These are phyloP conservation scores for Collybia sp. DNA, from an alignment of 768 basidiomycete genomes.

Conservation along the genomic window DNA sequence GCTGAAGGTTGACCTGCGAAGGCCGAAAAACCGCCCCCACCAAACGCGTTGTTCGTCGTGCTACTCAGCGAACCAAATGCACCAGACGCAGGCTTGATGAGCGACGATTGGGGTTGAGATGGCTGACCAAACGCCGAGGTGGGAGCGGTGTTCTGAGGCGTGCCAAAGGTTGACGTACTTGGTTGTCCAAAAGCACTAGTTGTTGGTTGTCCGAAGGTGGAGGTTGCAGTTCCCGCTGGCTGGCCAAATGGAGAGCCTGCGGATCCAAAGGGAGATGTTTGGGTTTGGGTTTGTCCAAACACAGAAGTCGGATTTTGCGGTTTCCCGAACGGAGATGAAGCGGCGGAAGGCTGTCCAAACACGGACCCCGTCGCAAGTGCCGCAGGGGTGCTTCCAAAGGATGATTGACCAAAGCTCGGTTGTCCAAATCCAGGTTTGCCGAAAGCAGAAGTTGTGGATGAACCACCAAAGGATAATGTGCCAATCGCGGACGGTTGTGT, in stretches of 20 bases:
- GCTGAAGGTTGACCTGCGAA: conserved; percentile 44
- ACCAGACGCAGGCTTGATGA: conserved; percentile 48
- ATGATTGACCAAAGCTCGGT: conserved; percentile 26
- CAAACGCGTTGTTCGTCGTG: conserved; percentile 25
- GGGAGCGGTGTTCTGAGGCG: conserved; percentile 23
- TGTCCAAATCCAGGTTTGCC: conserved; percentile 33
- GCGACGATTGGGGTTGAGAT: conserved; percentile 21
- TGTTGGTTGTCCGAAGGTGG: conserved; percentile 33
- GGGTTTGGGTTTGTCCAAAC: conserved; percentile 27
- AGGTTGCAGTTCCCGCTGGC: conserved; percentile 16
- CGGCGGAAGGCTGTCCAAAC: conserved; percentile 30
- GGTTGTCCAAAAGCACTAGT: conserved; percentile 21
- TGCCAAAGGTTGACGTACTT: conserved; percentile 23
- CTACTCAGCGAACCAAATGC: conserved; percentile 40
- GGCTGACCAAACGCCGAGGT: conserved; percentile 18
- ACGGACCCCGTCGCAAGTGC: conserved; percentile 17
- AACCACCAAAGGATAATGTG: conserved; percentile 23
- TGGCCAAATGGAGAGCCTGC: conserved; percentile 26
- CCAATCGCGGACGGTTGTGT: conserved; percentile 10
- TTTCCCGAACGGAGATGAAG: conserved; percentile 7
- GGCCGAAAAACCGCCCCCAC: conserved; percentile 43
- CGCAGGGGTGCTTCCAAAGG: conserved; percentile 17
- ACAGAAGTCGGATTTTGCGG: conserved; percentile 12
- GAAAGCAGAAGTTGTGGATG: conserved; percentile 20
- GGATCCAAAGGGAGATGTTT: conserved; percentile 20